Conservation (phyloP, 2,329 filamentous ascomycete genomes). For the Laburnicola sp. region DNA sequence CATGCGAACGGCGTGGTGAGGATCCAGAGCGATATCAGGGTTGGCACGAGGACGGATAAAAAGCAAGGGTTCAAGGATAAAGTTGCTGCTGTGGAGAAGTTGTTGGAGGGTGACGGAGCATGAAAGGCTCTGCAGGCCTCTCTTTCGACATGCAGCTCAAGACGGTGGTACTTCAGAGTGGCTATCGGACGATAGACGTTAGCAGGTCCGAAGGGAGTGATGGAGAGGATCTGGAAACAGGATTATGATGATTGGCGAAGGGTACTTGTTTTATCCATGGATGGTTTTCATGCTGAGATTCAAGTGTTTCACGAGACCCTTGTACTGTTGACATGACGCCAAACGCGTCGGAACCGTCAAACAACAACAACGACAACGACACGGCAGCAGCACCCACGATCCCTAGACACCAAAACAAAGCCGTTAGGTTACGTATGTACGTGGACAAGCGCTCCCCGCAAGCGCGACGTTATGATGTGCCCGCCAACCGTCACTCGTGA, state of each 20-base stretch:
- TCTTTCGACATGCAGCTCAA: neutral
- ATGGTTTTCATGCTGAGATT: neutral
- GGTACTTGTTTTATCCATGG: neutral
- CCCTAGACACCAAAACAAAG: slow-evolving; percentile 14
- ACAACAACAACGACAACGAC: slow-evolving; percentile 5
- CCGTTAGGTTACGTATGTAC: no score
- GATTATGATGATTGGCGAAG: neutral
- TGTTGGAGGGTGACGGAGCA: slow-evolving; percentile 49
- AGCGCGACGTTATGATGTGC: slow-evolving; percentile 18
- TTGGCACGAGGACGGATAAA: slow-evolving; percentile 86
- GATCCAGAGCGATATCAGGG: slow-evolving; percentile 86
- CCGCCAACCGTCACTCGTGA: slow-evolving; percentile 20
- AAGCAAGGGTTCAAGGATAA: slow-evolving; percentile 80
- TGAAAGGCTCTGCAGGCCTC: slow-evolving; percentile 20
- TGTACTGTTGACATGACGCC: no score
- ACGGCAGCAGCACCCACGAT: slow-evolving; percentile 3
- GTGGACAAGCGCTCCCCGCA: slow-evolving; percentile 18
- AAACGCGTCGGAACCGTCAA: slow-evolving; percentile 1
- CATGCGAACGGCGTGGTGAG: slow-evolving; percentile 53
- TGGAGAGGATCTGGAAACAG: neutral
- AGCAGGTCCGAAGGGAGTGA: no score
- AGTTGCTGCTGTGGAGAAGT: slow-evolving; percentile 63
- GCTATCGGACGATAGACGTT: neutral
- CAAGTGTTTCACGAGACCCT: neutral
- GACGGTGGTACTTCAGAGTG: neutral